These are phyloP conservation scores for Apiospora malaysiana DNA, from an alignment of 2,329 filamentous ascomycete genomes.

Conservation along the genomic window DNA sequence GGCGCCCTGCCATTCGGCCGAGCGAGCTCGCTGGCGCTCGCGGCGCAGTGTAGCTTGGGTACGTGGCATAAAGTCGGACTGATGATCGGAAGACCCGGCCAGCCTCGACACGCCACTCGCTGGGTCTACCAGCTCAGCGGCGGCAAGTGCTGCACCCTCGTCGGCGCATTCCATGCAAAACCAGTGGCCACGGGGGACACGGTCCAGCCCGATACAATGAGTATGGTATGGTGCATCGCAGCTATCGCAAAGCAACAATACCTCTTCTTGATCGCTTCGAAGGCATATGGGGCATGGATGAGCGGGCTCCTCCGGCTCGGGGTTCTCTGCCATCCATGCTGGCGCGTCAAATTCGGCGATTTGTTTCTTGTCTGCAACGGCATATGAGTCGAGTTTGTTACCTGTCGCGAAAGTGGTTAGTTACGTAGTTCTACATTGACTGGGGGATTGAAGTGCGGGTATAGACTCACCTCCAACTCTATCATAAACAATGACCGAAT, in stretches of 20 bases:
- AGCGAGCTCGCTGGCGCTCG: conserved; percentile 68
- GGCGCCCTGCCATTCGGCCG: conserved; percentile 85
- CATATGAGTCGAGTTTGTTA: conserved; percentile 61
- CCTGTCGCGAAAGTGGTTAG: conserved; percentile 49
- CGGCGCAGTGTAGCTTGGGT: conserved; percentile 64
- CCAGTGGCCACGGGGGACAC: conserved; percentile 80
- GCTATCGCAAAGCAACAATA: conserved; percentile 87
- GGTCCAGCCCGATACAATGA: conserved; percentile 84
- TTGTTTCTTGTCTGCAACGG: conserved; percentile 84
- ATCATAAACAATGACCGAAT: conserved; percentile 84
- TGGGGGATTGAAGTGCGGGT: background rate
- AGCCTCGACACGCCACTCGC: conserved; percentile 30
- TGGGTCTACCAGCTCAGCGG: conserved; percentile 42
- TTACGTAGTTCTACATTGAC: conserved; percentile 20
- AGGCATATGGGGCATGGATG: conserved; percentile 87
- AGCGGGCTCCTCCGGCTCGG: conserved; percentile 73
- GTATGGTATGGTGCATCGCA: conserved; percentile 92
- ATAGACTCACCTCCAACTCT: conserved; percentile 74
- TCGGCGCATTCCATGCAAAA: conserved; percentile 82
- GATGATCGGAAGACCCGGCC: conserved; percentile 34
- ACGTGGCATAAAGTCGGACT: conserved; percentile 53
- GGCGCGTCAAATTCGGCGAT: conserved; percentile 87
- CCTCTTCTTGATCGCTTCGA: conserved; percentile 78
- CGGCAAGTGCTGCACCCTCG: conserved; percentile 52
- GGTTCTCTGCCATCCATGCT: conserved; percentile 71